Evolutionary conservation across 2,329 filamentous ascomycete genomes (phyloP).

Genomic region (Cadophora luteo-olivacea): DNA sequence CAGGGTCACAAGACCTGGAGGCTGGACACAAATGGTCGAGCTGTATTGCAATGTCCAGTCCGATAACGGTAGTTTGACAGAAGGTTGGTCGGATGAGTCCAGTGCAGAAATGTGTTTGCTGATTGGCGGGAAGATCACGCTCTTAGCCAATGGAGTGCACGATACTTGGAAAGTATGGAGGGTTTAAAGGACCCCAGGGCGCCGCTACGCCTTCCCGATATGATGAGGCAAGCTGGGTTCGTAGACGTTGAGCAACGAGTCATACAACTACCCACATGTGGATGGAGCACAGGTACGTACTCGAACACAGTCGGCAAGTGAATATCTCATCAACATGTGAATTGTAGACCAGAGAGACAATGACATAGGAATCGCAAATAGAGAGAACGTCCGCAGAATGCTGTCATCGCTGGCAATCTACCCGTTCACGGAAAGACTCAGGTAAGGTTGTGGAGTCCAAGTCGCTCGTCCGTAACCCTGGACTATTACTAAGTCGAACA

Average conservation of each 20-base stretch:
- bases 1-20: slow-evolving; percentile 73
- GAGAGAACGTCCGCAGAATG: slow-evolving; percentile 60
- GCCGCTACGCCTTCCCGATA: slow-evolving; percentile 58
- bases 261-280: slow-evolving; percentile 72
- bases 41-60: slow-evolving; percentile 87
- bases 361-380: slow-evolving; percentile 60
- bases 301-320: not conserved
- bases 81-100: slow-evolving; percentile 51
- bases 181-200: slow-evolving; percentile 71
- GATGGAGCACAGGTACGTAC: slow-evolving; percentile 69
- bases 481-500: slow-evolving; percentile 41
- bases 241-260: slow-evolving; percentile 70
- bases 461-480: not conserved
- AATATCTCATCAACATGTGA: slow-evolving; percentile 13
- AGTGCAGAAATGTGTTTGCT: slow-evolving; percentile 23
- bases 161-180: slow-evolving; percentile 67
- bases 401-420: slow-evolving; percentile 62
- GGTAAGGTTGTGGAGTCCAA: slow-evolving; percentile 18
- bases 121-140: slow-evolving; percentile 58
- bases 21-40: slow-evolving; percentile 91
- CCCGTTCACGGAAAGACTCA: slow-evolving; percentile 53
- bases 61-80: slow-evolving; percentile 78
- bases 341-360: slow-evolving; percentile 55
- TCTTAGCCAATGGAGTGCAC: slow-evolving; percentile 70
- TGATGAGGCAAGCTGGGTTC: slow-evolving; percentile 60